Evolutionary conservation across 78 protist species (phyloP), one percentile per base, ranked within the genome.

Genomic region (Dictyostelium capitatum): DNA sequence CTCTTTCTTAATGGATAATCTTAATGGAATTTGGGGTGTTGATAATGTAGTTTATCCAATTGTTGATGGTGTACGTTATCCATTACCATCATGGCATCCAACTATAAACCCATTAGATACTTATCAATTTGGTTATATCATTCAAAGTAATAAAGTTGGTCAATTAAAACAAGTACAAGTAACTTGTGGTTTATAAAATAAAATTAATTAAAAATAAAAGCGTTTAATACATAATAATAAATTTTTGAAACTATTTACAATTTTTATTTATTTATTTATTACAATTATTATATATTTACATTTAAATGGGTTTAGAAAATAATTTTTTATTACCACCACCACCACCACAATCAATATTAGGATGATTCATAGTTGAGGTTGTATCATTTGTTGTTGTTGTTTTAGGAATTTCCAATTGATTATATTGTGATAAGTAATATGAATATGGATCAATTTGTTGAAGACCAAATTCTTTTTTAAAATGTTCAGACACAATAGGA

Each of bases 401-500:
- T 3, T 2, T 37, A 37, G 43, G 43, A 2, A 37, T 37, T 37
- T 37, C 43, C 43, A 37, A 3, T 37, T 37, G 14, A 57, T 57
- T 57, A n/a, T 57, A 83, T 72, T 53, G 72, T 10, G 73, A 47
- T 51, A 65, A 72, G 54, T 83, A 83, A 23, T 65, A 77, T 19
- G 15, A 15, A 47, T 83, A 65, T 3, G 80, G 59, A 54, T 83
- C 90, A 19, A 70, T 50, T 25, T 67, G 46, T 17, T 83, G 41
- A 47, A 37, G 20, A 19, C 56, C 82, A 47, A 74, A 84, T 15
- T 57, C 81, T 56, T 84, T 32, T 2, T 25, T 48, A 59, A 84
- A 84, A 25, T 50, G 43, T 12, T 41, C 47, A 41, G 59, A 17
- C 0, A 84, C 41, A 20, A 84, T 46, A 3, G 91, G 82, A 6